A percentile compares a stretch with the other conserved stretches of the same genome.
Evolutionary conservation across 345 rosid species (phyloP).

Genomic region (Capsella bursapastoris): DNA sequence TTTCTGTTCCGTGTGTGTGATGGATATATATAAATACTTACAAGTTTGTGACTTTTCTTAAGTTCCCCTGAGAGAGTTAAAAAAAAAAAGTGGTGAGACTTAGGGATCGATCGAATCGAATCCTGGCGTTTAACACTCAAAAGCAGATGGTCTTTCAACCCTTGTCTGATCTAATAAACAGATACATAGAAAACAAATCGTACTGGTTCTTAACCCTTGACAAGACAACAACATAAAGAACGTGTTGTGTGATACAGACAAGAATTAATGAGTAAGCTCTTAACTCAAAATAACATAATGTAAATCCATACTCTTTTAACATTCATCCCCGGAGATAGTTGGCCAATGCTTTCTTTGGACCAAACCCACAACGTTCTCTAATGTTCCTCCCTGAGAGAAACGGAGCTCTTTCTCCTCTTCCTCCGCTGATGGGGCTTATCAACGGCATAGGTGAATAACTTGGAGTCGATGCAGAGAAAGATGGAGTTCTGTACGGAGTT

Average conservation of each 20-base stretch:
- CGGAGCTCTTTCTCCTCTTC: conserved; percentile 77
- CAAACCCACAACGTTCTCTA: conserved; percentile 77
- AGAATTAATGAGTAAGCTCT: conserved; percentile 7
- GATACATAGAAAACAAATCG: background rate
- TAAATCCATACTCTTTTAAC: background rate
- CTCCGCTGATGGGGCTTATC: conserved; percentile 59
- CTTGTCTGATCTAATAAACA: background rate
- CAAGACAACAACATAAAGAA: conserved; percentile 4
- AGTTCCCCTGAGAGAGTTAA: too few relatives aligned
- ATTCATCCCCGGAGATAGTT: conserved; percentile 69
- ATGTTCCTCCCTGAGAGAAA: conserved; percentile 60
- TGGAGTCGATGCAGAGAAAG: conserved; percentile 60
- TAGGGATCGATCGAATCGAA: background rate
- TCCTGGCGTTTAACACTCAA: background rate
- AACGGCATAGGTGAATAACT: conserved; percentile 68
- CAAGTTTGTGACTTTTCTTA: background rate
- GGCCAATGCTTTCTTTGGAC: conserved; percentile 79
- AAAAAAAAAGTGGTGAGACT: background rate
- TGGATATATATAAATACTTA: too few relatives aligned
- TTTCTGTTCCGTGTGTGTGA: too few relatives aligned
- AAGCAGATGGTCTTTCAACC: background rate
- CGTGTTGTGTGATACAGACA: conserved; percentile 1
- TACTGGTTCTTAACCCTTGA: background rate
- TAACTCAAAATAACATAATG: conserved; percentile 13
- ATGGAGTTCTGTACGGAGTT: conserved; percentile 68